Evolutionary conservation across 148 eudicot genomes (phyloP).

Genomic region (Limonium bicolor): DNA sequence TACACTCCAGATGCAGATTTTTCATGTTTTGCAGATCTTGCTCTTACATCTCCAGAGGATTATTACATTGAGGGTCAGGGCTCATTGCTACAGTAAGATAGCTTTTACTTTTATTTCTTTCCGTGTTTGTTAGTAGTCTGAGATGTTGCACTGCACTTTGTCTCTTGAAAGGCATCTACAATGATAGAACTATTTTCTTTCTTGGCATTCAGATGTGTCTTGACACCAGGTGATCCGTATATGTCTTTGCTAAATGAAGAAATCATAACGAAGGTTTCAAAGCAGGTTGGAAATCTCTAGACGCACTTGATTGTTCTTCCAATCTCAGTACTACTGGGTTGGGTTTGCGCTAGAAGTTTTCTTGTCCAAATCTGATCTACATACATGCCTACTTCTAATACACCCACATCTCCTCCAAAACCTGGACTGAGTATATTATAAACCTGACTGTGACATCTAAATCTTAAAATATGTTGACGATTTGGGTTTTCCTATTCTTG

Average conservation of each 20-base stretch:
- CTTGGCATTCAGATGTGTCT: conserved; percentile 71
- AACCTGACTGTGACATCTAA: too few species aligned
- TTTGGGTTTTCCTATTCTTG: too few species aligned
- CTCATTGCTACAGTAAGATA: conserved; percentile 85
- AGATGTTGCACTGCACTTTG: neutral
- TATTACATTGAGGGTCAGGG: conserved; percentile 90
- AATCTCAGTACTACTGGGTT: too few species aligned
- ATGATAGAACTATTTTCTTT: neutral
- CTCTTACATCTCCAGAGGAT: conserved; percentile 85
- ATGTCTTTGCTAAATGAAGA: conserved; percentile 88
- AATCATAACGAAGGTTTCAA: conserved; percentile 60
- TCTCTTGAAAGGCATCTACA: neutral
- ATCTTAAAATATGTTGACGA: too few species aligned
- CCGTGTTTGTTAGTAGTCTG: too few species aligned
- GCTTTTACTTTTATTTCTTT: neutral
- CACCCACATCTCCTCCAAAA: too few species aligned
- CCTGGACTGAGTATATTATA: too few species aligned
- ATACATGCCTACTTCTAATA: too few species aligned
- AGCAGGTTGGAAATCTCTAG: conserved; percentile 91
- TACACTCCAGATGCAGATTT: conserved; percentile 99
- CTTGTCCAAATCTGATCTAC: too few species aligned
- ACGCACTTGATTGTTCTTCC: too few species aligned
- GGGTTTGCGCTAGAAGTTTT: too few species aligned
- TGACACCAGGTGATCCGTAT: conserved; percentile 98
- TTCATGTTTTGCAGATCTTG: conserved; percentile 98